Evolutionary conservation across 768 basidiomycete species (phyloP).

Genomic region (Mycena albidolilacea): DNA sequence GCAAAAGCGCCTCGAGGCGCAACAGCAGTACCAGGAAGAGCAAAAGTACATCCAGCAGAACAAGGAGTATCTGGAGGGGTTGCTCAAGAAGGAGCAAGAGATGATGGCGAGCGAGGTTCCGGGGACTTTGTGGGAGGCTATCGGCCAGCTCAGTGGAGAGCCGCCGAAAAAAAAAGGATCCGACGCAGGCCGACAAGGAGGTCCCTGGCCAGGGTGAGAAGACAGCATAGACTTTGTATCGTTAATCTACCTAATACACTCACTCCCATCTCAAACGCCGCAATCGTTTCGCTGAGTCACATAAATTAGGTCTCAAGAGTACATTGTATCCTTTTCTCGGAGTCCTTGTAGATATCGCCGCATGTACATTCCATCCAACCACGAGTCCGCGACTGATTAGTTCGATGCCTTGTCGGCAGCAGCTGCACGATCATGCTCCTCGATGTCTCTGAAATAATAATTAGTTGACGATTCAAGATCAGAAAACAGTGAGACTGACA

Average conservation of each 20-base stretch:
- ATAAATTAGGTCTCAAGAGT: not conserved
- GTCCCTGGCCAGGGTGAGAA: conserved; percentile 1
- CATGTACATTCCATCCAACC: not conserved
- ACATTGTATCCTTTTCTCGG: not conserved
- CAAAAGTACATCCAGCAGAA: conserved; percentile 64
- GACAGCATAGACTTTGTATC: conserved; percentile 31
- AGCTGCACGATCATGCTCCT: conserved; percentile 80
- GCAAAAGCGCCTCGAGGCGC: conserved; percentile 66
- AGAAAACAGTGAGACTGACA: conserved; percentile 57
- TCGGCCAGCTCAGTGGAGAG: conserved; percentile 49
- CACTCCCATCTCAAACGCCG: conserved; percentile 21
- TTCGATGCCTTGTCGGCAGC: conserved; percentile 52
- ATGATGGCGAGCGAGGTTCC: conserved; percentile 62
- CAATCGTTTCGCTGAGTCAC: not conserved
- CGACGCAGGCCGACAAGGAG: conserved; percentile 6
- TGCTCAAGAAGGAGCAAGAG: conserved; percentile 57
- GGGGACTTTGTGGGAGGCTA: conserved; percentile 63
- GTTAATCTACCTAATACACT: conserved; percentile 37
- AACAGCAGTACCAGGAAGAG: conserved; percentile 63
- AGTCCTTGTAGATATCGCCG: not conserved
- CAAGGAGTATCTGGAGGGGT: conserved; percentile 60
- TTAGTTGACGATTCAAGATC: not conserved
- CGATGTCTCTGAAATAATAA: conserved; percentile 71
- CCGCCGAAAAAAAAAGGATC: conserved; percentile 23
- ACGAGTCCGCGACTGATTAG: not conserved